phyloP scores from a whole-genome alignment of 2,329 filamentous ascomycete species.

The Aspergillus udagawae region DNA sequence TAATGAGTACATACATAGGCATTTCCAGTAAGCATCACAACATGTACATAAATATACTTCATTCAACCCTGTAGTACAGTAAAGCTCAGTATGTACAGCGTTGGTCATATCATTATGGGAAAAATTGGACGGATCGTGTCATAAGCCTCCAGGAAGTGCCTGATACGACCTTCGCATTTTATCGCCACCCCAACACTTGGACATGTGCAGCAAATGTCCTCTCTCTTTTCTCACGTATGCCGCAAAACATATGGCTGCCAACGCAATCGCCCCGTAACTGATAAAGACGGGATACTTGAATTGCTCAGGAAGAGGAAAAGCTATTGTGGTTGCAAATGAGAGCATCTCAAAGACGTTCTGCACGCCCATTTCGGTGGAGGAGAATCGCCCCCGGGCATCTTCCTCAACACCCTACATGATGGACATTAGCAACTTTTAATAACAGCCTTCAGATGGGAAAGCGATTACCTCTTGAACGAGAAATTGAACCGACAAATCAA shows the following conservation, averaged over 20 bases:
- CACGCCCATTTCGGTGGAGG: constrained; percentile 61
- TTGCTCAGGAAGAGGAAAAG: constrained; percentile 59
- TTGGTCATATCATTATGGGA: background rate
- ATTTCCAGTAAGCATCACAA: background rate
- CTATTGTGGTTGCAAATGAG: constrained; percentile 62
- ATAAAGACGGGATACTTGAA: constrained; percentile 62
- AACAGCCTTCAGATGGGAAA: background rate
- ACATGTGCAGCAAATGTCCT: constrained; percentile 56
- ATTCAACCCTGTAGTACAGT: background rate
- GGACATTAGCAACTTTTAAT: background rate
- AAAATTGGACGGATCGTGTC: background rate
- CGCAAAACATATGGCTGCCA: constrained; percentile 45
- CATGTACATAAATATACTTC: background rate
- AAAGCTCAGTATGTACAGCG: background rate
- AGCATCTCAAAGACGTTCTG: constrained; percentile 69
- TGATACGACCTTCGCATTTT: constrained; percentile 1
- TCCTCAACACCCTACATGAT: constrained; percentile 49
- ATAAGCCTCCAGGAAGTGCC: background rate
- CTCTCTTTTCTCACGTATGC: constrained; percentile 54
- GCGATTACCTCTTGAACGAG: constrained; percentile 56
- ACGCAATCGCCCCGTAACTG: constrained; percentile 42
- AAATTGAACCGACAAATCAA: constrained; percentile 57
- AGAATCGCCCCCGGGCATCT: constrained; percentile 63
- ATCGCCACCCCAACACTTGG: constrained; percentile 13
- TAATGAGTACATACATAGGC: background rate